Base-by-base conservation (phyloP, 306 rosid genomes). In the Trifolium dubium region DNA sequence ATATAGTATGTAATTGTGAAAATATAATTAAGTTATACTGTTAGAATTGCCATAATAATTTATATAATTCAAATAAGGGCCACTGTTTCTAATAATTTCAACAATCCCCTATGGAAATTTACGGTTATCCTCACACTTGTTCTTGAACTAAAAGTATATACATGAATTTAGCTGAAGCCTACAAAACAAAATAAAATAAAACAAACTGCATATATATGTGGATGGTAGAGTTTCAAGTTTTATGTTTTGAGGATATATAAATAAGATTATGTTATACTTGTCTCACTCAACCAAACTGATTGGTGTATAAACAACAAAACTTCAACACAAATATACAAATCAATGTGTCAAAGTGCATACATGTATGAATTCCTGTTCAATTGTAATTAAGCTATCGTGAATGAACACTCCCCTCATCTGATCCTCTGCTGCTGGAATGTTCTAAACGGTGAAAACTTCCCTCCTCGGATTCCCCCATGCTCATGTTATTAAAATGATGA, bases 41-140 rank as follows among this genome's bases (percentile, higher is more conserved):
- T 32, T 43, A 61, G 74, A 73, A 73, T 72, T 77, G 63, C 75
- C 68, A 67, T 40, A 23, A 43, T 17, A 14, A 30, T 17, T 49
- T 40, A 39, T 65, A 74, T 67, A 18, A 75, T 71, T 75, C 74
- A 79, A 8, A 32, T 43, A 13, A 79, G 68, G 76, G 74, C 44
- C 56, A 59, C 11, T 69, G 32, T 58, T 67, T 67, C 39, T 60
- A 53, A 35, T 40, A 68, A 63, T 63, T 72, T 47, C n/a, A 74
- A 54, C 60, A 77, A 77, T 61, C 68, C 64, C 58, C 40, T 44
- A 43, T 53, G 75, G 68, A 79, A 75, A 79, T 64, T 64, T 64
- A 23, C 31, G 29, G 76, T 71, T 60, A 75, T 61, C 70, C 32
- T 41, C 74, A 71, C 73, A 59, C 66, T 72, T 77, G 56, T 50